Base-by-base conservation (phyloP, 2,329 filamentous ascomycete species). In the Aulographum hederae region DNA sequence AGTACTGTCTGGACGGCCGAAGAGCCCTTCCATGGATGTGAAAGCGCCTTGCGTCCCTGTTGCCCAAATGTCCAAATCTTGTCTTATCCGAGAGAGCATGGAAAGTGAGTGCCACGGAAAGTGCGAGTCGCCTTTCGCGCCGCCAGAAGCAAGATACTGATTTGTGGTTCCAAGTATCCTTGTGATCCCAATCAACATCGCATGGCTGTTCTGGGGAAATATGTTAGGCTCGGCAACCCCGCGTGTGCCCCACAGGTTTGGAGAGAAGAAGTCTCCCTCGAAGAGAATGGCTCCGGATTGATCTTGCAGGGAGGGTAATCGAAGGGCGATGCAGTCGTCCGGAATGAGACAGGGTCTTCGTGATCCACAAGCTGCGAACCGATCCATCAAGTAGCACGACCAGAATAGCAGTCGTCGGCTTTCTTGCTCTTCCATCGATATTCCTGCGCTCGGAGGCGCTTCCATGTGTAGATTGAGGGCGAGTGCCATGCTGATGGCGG, bases 21-120 rank as follows among this genome's bases (percentile, higher is more conserved):
- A 85, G 1, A 89, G 61, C 1, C 69, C 63, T 26, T 81, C 73
- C 6, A 85, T 65, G 12, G 75, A 80, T 0, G 75, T 73, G 43
- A 89, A 89, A 6, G 78, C 67, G 37, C 82, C 77, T 38, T 80
- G 74, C 1, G 79, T 84, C 8, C 78, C 79, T 1, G 78, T 73
- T 1, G 79, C 78, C 82, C 82, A 92, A 19, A 79, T 67, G 46
- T 91, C 80, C 16, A 92, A 61, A 44, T 89, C 79, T 39, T 85
- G 78, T 18, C 80, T 69, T 39, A 92, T 89, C 46, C 82, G 84
- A 32, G 81, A 89, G 2, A 91, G 61, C 37, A 78, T 85, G 4
- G 82, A 91, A 14, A 85, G 63, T 2, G 79, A 73, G 47, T 91
- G 81, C 82, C 82, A 92, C 6, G 82, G 82, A 40, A 91, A 91